Evolutionary conservation across 2,329 filamentous ascomycete species (phyloP), one percentile per base, ranked within the genome.

Genomic region (Alternaria sp.): DNA sequence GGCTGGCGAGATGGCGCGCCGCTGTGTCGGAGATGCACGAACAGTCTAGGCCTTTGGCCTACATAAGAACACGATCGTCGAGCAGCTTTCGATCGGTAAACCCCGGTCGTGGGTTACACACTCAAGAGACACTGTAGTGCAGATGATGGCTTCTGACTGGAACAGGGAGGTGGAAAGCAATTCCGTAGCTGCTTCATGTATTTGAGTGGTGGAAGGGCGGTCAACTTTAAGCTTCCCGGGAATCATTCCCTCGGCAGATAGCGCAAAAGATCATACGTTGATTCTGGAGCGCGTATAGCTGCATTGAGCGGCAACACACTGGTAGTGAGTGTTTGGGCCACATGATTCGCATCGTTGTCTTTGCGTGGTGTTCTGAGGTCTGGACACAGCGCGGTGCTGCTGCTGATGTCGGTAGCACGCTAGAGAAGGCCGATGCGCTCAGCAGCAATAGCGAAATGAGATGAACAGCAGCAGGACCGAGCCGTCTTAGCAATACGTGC

Each of bases 11-110:
- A 21, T 45, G 44, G 23, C 56, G 51, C 43, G 32, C 46, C 30
- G 59, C 59, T 61, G 59, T 45, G 5, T 52, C 30, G 19, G 44
- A 46, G 17, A 49, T 54, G 28, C 44, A n/a, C 9, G 11, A 10
- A 21, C 57, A 55, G 49, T 59, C 50, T 28, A 55, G 49, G 55
- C 54, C 50, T 54, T 32, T 46, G 36, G 36, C 40, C 25, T 46
- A 49, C 40, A 23, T 46, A 49, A 17, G 8, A 45, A 49, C 26
- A 51, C 61, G 61, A 63, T 63, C 36, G 26, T 19, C 36, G 46
- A 51, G n/a, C 26, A 60, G 44, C 23, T 51, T 44, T 43, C 61
- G 61, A 63, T 63, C 61, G 43, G 36, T 36, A 23, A 11, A 28
- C 57, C 57, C 57, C 46, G 57, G 61, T 23, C 25, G 17, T 21